Conservation (phyloP, 331 rosid species). For the Acacia concinna region DNA sequence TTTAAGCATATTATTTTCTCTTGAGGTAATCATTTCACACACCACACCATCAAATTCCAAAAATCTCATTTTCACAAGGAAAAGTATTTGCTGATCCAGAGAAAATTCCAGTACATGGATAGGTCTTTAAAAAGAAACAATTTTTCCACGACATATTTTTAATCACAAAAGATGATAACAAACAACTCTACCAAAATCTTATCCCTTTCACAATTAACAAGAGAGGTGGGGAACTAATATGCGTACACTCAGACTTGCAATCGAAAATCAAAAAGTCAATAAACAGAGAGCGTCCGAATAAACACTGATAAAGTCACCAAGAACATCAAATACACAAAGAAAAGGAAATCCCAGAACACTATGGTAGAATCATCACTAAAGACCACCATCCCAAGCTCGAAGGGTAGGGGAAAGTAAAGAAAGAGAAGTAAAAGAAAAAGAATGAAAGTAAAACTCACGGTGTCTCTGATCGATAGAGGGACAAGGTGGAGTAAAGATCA, state of each 20-base stretch:
- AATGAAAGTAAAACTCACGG: slow-evolving; percentile 22
- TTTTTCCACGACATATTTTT: not conserved
- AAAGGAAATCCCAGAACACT: slow-evolving; percentile 32
- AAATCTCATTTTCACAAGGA: slow-evolving; percentile 19
- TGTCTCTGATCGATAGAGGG: slow-evolving; percentile 32
- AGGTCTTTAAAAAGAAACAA: not conserved
- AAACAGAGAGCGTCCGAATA: slow-evolving; percentile 26
- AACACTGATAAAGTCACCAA: slow-evolving; percentile 18
- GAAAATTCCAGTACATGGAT: not conserved
- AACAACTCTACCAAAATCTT: not conserved
- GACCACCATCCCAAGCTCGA: not conserved
- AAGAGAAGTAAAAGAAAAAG: not conserved
- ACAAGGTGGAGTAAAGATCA: slow-evolving; percentile 20
- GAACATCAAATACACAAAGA: slow-evolving; percentile 1
- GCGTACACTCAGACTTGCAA: slow-evolving; percentile 21
- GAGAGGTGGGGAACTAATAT: not conserved
- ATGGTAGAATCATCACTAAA: slow-evolving; percentile 3
- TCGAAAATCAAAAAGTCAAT: slow-evolving; percentile 33
- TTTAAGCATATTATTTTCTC: slow-evolving; percentile 15
- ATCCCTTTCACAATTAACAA: not conserved
- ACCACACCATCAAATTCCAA: slow-evolving; percentile 5
- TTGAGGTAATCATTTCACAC: not conserved
- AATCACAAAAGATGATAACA: not conserved
- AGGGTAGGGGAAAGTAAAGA: not conserved
- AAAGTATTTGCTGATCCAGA: not conserved